These are phyloP conservation scores for Orbilia oligospora DNA, from an alignment of 2,329 filamentous ascomycete species.

Conservation along the genomic window DNA sequence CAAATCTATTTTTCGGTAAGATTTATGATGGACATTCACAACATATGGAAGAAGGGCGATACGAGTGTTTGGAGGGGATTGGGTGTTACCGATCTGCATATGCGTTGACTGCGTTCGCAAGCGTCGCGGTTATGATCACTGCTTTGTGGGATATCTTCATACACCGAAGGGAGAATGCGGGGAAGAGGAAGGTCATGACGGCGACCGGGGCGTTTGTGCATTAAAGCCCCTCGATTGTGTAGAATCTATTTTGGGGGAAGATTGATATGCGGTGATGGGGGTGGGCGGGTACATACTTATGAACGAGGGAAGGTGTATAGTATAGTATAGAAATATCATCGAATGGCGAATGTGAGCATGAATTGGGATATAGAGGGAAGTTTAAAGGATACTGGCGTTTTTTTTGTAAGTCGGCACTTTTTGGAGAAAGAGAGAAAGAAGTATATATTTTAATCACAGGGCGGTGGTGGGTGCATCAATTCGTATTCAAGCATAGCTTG, in stretches of 20 bases:
- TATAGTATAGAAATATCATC: slow-evolving; percentile 16
- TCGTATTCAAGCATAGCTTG: not conserved
- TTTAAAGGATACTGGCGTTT: slow-evolving; percentile 26
- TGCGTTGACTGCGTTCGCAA: slow-evolving; percentile 44
- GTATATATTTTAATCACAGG: slow-evolving; percentile 14
- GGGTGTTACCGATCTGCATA: slow-evolving; percentile 52
- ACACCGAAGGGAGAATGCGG: slow-evolving; percentile 37
- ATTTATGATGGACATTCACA: slow-evolving; percentile 85
- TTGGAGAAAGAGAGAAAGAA: not conserved
- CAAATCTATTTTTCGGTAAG: slow-evolving; percentile 86
- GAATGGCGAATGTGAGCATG: slow-evolving; percentile 4
- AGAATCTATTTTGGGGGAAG: not conserved
- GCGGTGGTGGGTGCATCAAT: not conserved
- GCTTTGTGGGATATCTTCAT: slow-evolving; percentile 55
- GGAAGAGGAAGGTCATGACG: slow-evolving; percentile 56
- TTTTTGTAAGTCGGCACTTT: not conserved
- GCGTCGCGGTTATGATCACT: slow-evolving; percentile 44
- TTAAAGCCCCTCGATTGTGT: not conserved
- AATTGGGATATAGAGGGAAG: slow-evolving; percentile 23
- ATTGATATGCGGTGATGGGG: not conserved
- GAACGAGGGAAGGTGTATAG: not conserved
- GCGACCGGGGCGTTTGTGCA: slow-evolving; percentile 54
- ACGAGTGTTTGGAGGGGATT: slow-evolving; percentile 47
- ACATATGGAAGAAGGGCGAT: slow-evolving; percentile 40
- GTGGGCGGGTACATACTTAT: not conserved